Evolutionary conservation across 2,329 filamentous ascomycete species (phyloP).

Genomic region (Pseudogymnoascus sp.): DNA sequence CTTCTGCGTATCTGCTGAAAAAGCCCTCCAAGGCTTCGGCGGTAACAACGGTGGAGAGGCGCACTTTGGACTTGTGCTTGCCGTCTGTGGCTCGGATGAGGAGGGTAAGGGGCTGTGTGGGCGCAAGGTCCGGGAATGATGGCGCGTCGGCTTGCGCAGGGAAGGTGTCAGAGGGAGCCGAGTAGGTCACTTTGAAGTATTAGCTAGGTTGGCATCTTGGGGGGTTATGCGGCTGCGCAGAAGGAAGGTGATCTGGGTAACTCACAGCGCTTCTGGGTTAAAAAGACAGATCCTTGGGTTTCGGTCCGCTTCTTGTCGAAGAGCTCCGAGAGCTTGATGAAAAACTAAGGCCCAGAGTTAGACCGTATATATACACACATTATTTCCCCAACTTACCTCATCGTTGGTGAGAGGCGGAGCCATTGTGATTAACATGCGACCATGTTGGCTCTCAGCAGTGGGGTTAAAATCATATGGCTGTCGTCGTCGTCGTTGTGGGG

Average conservation of each 20-base stretch:
- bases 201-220: slow-evolving; percentile 5
- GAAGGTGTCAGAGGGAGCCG: slow-evolving; percentile 30
- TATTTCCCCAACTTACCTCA: slow-evolving; percentile 39
- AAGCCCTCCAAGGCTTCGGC: slow-evolving; percentile 71
- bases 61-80: slow-evolving; percentile 57
- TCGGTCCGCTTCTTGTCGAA: slow-evolving; percentile 60
- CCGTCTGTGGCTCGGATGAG: slow-evolving; percentile 81
- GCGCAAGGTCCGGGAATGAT: slow-evolving; percentile 53
- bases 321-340: slow-evolving; percentile 58
- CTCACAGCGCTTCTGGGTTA: slow-evolving; percentile 71
- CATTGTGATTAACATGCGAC: slow-evolving; percentile 29
- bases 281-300: slow-evolving; percentile 64
- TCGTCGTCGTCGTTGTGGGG: background rate
- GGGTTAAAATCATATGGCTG: slow-evolving; percentile 5
- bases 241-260: background rate
- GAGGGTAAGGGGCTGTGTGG: slow-evolving; percentile 57
- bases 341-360: slow-evolving; percentile 51
- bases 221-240: slow-evolving; percentile 15
- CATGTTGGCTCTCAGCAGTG: slow-evolving; percentile 9
- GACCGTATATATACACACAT: background rate
- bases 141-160: slow-evolving; percentile 39
- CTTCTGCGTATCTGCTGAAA: slow-evolving; percentile 77
- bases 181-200: slow-evolving; percentile 18
- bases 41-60: slow-evolving; percentile 76
- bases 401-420: slow-evolving; percentile 51